Evolutionary conservation across 2,329 filamentous ascomycete genomes (phyloP).

Genomic region (Penicillium crustosum): DNA sequence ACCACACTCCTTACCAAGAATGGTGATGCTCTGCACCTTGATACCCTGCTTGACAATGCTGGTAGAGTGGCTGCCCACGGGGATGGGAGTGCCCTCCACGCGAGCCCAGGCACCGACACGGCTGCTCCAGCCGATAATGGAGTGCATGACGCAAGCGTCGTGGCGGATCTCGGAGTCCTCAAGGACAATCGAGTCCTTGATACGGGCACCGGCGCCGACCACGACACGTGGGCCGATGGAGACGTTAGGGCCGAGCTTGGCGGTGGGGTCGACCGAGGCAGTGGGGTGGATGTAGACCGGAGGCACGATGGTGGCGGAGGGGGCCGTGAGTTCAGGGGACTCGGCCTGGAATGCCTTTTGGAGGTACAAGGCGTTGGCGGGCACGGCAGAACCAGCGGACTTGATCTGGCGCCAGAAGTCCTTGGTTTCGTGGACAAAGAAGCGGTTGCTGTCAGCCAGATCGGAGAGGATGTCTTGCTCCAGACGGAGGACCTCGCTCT

Average conservation of each 20-base stretch:
- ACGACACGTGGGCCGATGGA: slow-evolving; percentile 87
- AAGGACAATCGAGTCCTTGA: slow-evolving; percentile 95
- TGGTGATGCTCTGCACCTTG: slow-evolving; percentile 98
- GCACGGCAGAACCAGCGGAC: slow-evolving; percentile 93
- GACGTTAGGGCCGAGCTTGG: slow-evolving; percentile 95
- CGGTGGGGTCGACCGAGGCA: slow-evolving; percentile 86
- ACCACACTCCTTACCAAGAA: slow-evolving; percentile 90
- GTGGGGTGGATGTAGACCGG: slow-evolving; percentile 95
- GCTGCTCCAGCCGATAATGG: slow-evolving; percentile 96
- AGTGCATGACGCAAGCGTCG: slow-evolving; percentile 91
- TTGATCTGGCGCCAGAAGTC: slow-evolving; percentile 99
- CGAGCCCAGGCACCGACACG: slow-evolving; percentile 96
- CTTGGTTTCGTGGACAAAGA: slow-evolving; percentile 97
- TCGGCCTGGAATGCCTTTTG: slow-evolving; percentile 86
- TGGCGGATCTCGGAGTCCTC: slow-evolving; percentile 96
- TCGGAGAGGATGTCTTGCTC: slow-evolving; percentile 97
- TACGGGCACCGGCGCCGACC: slow-evolving; percentile 80
- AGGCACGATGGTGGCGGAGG: slow-evolving; percentile 82
- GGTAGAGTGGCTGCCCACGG: slow-evolving; percentile 82
- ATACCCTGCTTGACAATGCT: slow-evolving; percentile 97
- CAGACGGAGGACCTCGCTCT: slow-evolving; percentile 84
- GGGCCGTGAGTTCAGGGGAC: slow-evolving; percentile 76
- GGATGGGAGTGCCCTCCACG: slow-evolving; percentile 90
- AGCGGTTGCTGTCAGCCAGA: slow-evolving; percentile 93
- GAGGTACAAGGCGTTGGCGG: slow-evolving; percentile 93